phyloP scores from a whole-genome alignment of 306 rosid genomes.

The Trifolium pratense region DNA sequence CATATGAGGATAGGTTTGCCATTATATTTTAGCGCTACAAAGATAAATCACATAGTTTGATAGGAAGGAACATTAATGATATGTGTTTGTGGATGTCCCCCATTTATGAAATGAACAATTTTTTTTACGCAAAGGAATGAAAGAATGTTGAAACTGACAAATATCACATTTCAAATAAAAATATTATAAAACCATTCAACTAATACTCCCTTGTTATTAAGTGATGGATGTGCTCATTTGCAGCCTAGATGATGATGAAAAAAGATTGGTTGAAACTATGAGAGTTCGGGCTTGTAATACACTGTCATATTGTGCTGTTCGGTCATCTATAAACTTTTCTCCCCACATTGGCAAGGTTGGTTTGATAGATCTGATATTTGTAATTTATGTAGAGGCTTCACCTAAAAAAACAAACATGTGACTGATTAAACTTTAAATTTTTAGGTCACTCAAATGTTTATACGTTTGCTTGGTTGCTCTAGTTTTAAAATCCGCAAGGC shows the following conservation, averaged over 20 bases:
- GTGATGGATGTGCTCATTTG: conserved; percentile 7
- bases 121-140: neutral
- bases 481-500: conserved; percentile 3
- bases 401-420: neutral
- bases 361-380: neutral
- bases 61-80: neutral
- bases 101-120: neutral
- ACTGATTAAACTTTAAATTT: conserved; percentile 20
- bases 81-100: neutral
- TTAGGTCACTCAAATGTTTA: conserved; percentile 35
- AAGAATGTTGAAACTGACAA: neutral
- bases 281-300: conserved; percentile 22
- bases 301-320: conserved; percentile 32
- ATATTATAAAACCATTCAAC: neutral
- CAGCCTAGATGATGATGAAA: neutral
- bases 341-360: conserved; percentile 30
- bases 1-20: conserved; percentile 17
- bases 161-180: neutral
- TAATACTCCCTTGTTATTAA: neutral
- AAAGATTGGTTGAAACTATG: neutral
- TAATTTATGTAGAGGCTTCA: neutral
- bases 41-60: neutral
- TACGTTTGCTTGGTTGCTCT: neutral
- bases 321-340: conserved; percentile 1
- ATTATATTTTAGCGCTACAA: neutral